Conservation (phyloP, 768 basidiomycete species). For the Mycena leptocephala region DNA sequence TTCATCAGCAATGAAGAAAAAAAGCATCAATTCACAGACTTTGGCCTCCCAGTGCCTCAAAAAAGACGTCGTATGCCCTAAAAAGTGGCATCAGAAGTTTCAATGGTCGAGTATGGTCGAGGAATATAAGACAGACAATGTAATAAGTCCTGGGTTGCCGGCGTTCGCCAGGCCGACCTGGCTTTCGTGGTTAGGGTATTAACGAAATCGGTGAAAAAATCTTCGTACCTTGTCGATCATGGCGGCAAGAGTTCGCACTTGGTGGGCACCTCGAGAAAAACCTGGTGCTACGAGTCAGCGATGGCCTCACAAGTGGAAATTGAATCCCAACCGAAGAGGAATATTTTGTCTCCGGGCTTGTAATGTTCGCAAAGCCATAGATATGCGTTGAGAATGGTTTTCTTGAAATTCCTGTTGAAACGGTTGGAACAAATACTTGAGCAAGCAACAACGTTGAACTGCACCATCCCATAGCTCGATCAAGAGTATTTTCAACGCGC, state of each 20-base stretch:
- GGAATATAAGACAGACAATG: slow-evolving; percentile 9
- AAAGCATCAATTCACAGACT: background rate
- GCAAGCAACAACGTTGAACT: background rate
- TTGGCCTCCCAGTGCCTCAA: background rate
- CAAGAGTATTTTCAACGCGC: background rate
- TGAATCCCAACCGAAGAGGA: slow-evolving; percentile 34
- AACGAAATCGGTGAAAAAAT: background rate
- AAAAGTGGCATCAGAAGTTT: slow-evolving; percentile 1
- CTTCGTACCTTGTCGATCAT: slow-evolving; percentile 35
- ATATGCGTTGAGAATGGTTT: slow-evolving; percentile 36
- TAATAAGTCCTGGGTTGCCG: slow-evolving; percentile 35
- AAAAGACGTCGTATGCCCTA: slow-evolving; percentile 27
- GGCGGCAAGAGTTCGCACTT: slow-evolving; percentile 35
- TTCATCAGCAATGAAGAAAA: background rate
- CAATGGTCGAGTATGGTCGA: background rate
- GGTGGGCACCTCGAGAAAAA: slow-evolving; percentile 38
- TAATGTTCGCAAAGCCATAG: slow-evolving; percentile 40
- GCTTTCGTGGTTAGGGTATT: background rate
- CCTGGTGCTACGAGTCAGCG: slow-evolving; percentile 21
- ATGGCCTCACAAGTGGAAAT: background rate
- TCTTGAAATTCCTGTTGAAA: slow-evolving; percentile 27
- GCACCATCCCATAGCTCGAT: slow-evolving; percentile 12
- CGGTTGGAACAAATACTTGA: background rate
- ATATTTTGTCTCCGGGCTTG: slow-evolving; percentile 37
- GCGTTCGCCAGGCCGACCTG: slow-evolving; percentile 39